Conservation (phyloP, 2,329 filamentous ascomycete species). For the Bipolaris gigantea region DNA sequence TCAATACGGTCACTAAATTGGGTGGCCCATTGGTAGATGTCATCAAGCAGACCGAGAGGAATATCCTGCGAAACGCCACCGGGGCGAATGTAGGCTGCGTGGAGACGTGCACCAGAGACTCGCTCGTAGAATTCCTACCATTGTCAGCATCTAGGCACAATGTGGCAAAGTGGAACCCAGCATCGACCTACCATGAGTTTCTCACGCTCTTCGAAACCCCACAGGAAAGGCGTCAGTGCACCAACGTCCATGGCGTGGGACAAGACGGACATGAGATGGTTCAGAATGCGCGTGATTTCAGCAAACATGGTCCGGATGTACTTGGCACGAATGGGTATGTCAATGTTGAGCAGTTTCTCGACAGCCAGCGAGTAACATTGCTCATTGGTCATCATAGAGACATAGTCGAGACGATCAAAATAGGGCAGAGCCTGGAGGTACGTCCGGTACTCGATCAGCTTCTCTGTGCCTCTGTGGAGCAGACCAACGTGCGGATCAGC, state of each 20-base stretch:
- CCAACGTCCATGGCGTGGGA: conserved; percentile 99
- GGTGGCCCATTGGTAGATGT: conserved; percentile 99
- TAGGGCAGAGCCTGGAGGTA: conserved; percentile 98
- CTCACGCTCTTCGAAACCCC: conserved; percentile 99
- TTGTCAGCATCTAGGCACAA: conserved; percentile 11
- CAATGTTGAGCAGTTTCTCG: conserved; percentile 96
- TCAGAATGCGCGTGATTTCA: conserved; percentile 90
- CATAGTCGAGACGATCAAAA: conserved; percentile 98
- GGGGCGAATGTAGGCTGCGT: conserved; percentile 94
- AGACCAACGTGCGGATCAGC: conserved; percentile 96
- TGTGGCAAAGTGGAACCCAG: not conserved
- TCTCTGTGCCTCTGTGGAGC: conserved; percentile 95
- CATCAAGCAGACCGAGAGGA: conserved; percentile 88
- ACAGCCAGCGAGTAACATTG: conserved; percentile 95
- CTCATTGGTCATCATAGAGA: conserved; percentile 99
- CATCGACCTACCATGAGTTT: conserved; percentile 83
- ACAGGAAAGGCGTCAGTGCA: conserved; percentile 95
- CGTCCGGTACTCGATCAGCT: conserved; percentile 99
- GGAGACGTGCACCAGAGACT: conserved; percentile 95
- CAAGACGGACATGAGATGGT: conserved; percentile 97
- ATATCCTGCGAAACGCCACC: conserved; percentile 97
- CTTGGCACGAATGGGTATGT: conserved; percentile 93
- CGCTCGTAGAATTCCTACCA: conserved; percentile 97
- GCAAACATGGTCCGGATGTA: conserved; percentile 95
- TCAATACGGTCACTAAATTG: conserved; percentile 98